These are phyloP conservation scores for Penicillium sp. DNA, from an alignment of 2,329 filamentous ascomycete species.

Conservation along the genomic window DNA sequence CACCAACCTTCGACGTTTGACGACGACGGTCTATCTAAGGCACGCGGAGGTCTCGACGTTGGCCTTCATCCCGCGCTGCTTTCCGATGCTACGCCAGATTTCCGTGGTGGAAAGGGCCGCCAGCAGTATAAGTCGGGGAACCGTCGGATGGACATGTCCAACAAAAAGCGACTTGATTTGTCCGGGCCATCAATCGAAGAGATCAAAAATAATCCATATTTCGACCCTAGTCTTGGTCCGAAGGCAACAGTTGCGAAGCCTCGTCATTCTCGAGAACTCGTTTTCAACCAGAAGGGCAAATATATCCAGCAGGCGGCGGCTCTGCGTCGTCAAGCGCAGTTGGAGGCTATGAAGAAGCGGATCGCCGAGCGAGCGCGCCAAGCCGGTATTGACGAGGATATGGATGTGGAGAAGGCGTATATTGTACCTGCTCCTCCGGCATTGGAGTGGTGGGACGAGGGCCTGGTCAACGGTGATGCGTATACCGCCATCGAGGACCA, in stretches of 20 bases:
- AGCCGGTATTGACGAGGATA: constrained; percentile 89
- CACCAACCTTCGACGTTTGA: constrained; percentile 46
- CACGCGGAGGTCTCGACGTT: constrained; percentile 68
- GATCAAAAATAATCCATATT: constrained; percentile 74
- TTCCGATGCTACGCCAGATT: constrained; percentile 47
- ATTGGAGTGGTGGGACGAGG: constrained; percentile 98
- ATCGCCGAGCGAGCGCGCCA: constrained; percentile 85
- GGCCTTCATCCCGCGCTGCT: constrained; percentile 74
- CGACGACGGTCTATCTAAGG: constrained; percentile 50
- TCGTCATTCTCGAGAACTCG: constrained; percentile 70
- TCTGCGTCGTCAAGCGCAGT: constrained; percentile 76
- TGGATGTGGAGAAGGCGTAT: constrained; percentile 86
- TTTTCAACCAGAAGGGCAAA: constrained; percentile 95
- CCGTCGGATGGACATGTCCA: constrained; percentile 39
- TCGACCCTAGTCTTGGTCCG: constrained; percentile 65
- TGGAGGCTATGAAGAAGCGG: constrained; percentile 92
- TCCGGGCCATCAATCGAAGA: constrained; percentile 59
- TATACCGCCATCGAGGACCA: constrained; percentile 70
- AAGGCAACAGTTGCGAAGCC: constrained; percentile 59
- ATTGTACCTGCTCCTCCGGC: constrained; percentile 78
- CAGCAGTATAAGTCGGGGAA: constrained; percentile 56
- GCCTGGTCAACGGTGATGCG: constrained; percentile 69
- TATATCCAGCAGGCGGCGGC: constrained; percentile 94
- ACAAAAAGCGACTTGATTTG: constrained; percentile 54
- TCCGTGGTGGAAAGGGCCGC: constrained; percentile 40